Conservation (phyloP, 306 rosid genomes). For the Lathyrus aphaca region DNA sequence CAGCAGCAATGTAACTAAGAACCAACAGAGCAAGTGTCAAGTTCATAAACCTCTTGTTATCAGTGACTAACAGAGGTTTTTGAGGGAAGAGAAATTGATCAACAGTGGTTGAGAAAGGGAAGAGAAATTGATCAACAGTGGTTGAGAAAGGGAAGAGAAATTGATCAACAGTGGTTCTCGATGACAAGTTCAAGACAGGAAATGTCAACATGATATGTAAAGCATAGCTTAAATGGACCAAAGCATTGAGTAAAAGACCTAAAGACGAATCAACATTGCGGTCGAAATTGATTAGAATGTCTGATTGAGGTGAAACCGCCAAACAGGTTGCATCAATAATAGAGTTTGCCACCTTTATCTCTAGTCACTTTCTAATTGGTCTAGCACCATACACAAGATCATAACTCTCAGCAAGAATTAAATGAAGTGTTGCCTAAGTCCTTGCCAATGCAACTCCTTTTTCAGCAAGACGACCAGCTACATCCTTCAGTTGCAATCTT, state of each 20-base stretch:
- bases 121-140: no score
- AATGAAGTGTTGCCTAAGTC: conserved; percentile 72
- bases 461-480: conserved; percentile 80
- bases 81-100: conserved; percentile 79
- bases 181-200: conserved; percentile 78
- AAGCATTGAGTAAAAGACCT: conserved; percentile 68
- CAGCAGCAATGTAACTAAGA: conserved; percentile 70
- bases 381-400: conserved; percentile 90
- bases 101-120: no score
- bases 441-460: conserved; percentile 77
- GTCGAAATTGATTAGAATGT: conserved; percentile 79
- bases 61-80: conserved; percentile 55
- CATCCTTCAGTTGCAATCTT: conserved; percentile 82
- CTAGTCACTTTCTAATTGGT: conserved; percentile 92
- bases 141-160: no score
- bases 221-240: conserved; percentile 83
- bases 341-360: conserved; percentile 88
- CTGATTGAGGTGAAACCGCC: no score
- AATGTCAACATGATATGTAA: conserved; percentile 76
- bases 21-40: conserved; percentile 56
- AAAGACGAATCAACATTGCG: conserved; percentile 52
- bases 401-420: conserved; percentile 69
- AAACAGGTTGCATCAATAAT: no score
- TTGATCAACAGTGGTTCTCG: no score
- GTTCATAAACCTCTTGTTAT: conserved; percentile 64